Evolutionary conservation across 208 protist species (phyloP).

Genomic region (Herpetomonas samuelpessoai): DNA sequence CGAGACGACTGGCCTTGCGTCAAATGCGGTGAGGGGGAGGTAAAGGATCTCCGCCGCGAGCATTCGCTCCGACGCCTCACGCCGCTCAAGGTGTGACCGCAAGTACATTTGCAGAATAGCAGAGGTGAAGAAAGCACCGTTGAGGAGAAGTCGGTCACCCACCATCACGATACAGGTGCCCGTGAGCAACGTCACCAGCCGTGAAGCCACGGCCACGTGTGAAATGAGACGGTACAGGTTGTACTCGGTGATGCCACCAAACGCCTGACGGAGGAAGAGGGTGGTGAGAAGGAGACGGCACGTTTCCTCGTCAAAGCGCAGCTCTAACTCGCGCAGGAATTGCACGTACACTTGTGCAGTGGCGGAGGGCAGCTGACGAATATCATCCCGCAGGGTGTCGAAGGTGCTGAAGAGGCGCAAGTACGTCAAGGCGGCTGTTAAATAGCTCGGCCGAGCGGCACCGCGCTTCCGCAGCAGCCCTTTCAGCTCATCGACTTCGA

Average conservation of each 20-base stretch:
- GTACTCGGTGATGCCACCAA: slow-evolving; percentile 78
- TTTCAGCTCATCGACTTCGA: slow-evolving; percentile 64
- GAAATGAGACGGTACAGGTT: slow-evolving; percentile 75
- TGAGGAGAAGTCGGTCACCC: slow-evolving; percentile 36
- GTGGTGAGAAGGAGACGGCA: slow-evolving; percentile 61
- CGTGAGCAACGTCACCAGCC: slow-evolving; percentile 66
- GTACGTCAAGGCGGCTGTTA: slow-evolving; percentile 68
- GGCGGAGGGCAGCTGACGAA: slow-evolving; percentile 57
- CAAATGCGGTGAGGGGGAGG: slow-evolving; percentile 11
- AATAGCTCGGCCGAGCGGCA: slow-evolving; percentile 55
- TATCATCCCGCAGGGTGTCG: slow-evolving; percentile 71
- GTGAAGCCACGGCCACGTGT: slow-evolving; percentile 65
- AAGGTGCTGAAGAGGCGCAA: slow-evolving; percentile 83
- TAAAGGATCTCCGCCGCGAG: slow-evolving; percentile 61
- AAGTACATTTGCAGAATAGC: slow-evolving; percentile 55
- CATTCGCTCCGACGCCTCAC: slow-evolving; percentile 41
- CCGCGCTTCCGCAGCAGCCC: slow-evolving; percentile 70
- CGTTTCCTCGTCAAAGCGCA: slow-evolving; percentile 38
- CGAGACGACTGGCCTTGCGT: not conserved
- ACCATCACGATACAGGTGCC: slow-evolving; percentile 56
- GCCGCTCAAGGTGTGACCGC: slow-evolving; percentile 31
- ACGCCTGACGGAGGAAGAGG: slow-evolving; percentile 46
- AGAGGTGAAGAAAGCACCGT: slow-evolving; percentile 44
- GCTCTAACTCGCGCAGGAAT: slow-evolving; percentile 54
- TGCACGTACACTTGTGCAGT: slow-evolving; percentile 43